A percentile compares a stretch with the other conserved stretches of the same genome.
Evolutionary conservation across 805 yeast genomes (phyloP).

Genomic region (Clavispora asparagi): DNA sequence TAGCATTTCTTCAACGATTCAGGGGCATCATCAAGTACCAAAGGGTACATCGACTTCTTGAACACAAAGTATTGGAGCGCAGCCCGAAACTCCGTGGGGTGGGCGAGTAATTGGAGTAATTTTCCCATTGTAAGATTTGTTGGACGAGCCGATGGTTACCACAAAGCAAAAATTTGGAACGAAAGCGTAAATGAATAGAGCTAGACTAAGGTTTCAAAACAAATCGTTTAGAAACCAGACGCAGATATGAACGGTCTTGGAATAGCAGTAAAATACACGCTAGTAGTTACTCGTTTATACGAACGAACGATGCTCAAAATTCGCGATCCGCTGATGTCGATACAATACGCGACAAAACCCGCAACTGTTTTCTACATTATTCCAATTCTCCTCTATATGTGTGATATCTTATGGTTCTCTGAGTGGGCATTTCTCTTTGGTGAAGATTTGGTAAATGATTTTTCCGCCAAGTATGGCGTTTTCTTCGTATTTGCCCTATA

Average conservation of each 20-base stretch:
- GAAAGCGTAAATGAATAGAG: neutral
- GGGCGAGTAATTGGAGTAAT: conserved; percentile 50
- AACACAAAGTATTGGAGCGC: conserved; percentile 54
- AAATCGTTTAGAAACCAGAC: neutral
- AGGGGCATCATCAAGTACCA: conserved; percentile 28
- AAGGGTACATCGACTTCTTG: conserved; percentile 50
- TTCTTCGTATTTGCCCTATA: too few relatives aligned
- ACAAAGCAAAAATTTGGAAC: neutral
- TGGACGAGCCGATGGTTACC: neutral
- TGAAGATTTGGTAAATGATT: too few relatives aligned
- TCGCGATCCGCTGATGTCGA: neutral
- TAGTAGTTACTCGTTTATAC: neutral
- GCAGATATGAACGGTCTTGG: neutral
- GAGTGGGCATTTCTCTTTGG: too few relatives aligned
- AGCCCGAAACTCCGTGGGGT: conserved; percentile 69
- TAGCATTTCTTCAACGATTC: conserved; percentile 54
- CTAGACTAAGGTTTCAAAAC: neutral
- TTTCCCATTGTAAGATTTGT: conserved; percentile 47
- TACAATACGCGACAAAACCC: neutral
- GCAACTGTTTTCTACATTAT: too few relatives aligned
- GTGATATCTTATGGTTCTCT: too few relatives aligned
- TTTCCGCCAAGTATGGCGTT: too few relatives aligned
- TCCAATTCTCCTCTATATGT: too few relatives aligned
- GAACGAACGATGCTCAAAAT: neutral
- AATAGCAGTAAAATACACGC: neutral